Conservation (phyloP, 768 basidiomycete species). For the Leccinellum albellum region DNA sequence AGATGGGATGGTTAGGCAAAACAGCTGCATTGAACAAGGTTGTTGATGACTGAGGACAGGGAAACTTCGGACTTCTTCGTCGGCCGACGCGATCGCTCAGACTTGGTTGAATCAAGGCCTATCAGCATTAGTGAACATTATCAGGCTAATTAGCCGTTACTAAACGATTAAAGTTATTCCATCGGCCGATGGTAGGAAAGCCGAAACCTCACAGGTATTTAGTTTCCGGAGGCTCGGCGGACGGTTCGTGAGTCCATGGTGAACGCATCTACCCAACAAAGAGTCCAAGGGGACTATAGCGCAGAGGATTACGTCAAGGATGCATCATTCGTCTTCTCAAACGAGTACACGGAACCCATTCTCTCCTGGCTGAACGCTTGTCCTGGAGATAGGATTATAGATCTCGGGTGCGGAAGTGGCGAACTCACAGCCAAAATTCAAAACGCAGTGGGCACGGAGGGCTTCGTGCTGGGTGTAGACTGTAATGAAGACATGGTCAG, state of each 20-base stretch:
- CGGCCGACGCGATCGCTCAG: slow-evolving; percentile 15
- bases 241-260: slow-evolving; percentile 5
- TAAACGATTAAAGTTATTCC: neutral
- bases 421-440: slow-evolving; percentile 64
- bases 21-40: neutral
- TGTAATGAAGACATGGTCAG: slow-evolving; percentile 69
- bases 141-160: neutral
- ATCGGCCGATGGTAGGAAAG: slow-evolving; percentile 20
- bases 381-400: slow-evolving; percentile 67
- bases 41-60: neutral
- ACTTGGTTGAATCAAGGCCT: neutral
- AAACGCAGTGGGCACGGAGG: slow-evolving; percentile 46
- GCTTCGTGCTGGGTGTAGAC: slow-evolving; percentile 68
- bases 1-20: neutral
- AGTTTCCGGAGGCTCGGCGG: neutral
- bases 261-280: neutral
- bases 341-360: slow-evolving; percentile 47
- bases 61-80: slow-evolving; percentile 11
- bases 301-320: slow-evolving; percentile 58
- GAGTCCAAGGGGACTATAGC: slow-evolving; percentile 45
- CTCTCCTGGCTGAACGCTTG: slow-evolving; percentile 57
- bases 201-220: slow-evolving; percentile 16
- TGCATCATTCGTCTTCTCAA: slow-evolving; percentile 66
- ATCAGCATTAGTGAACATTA: neutral
- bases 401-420: slow-evolving; percentile 82